Conservation (phyloP, 2,329 filamentous ascomycete species). For the Elsinoe australis region DNA sequence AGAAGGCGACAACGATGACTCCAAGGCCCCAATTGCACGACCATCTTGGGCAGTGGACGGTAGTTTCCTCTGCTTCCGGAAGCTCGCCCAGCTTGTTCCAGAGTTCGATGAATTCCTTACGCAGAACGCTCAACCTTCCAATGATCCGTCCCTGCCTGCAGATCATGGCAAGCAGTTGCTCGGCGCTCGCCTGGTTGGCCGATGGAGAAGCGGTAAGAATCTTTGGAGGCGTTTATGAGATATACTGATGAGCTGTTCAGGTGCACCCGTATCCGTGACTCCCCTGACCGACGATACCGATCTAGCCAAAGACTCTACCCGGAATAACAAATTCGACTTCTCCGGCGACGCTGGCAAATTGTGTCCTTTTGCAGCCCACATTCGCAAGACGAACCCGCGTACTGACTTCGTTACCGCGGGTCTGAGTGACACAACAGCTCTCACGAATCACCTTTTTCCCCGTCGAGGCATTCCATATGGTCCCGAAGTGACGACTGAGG, state of each 20-base stretch:
- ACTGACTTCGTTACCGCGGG: slow-evolving; percentile 26
- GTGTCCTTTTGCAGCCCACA: slow-evolving; percentile 43
- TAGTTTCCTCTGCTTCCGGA: slow-evolving; percentile 40
- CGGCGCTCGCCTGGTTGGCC: slow-evolving; percentile 38
- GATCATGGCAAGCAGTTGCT: slow-evolving; percentile 30
- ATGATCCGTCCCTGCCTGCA: slow-evolving; percentile 18
- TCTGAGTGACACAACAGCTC: slow-evolving; percentile 25
- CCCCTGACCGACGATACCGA: slow-evolving; percentile 27
- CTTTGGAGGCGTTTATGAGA: neutral
- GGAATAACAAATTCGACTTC: slow-evolving; percentile 35
- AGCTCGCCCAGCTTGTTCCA: slow-evolving; percentile 39
- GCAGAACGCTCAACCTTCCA: neutral
- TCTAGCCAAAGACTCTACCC: slow-evolving; percentile 19
- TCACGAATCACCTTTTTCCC: slow-evolving; percentile 25
- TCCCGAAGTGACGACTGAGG: slow-evolving; percentile 32
- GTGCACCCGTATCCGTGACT: slow-evolving; percentile 27
- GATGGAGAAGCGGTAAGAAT: slow-evolving; percentile 35
- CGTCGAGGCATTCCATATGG: slow-evolving; percentile 42
- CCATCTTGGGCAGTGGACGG: slow-evolving; percentile 38
- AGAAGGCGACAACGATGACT: slow-evolving; percentile 29
- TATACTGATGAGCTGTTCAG: slow-evolving; percentile 20
- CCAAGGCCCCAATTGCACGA: slow-evolving; percentile 22
- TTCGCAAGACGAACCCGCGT: slow-evolving; percentile 42
- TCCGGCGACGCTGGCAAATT: slow-evolving; percentile 28
- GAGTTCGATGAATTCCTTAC: slow-evolving; percentile 38